These are phyloP conservation scores for Spongospora subterranea DNA, from an alignment of 208 protist genomes.

Conservation along the genomic window DNA sequence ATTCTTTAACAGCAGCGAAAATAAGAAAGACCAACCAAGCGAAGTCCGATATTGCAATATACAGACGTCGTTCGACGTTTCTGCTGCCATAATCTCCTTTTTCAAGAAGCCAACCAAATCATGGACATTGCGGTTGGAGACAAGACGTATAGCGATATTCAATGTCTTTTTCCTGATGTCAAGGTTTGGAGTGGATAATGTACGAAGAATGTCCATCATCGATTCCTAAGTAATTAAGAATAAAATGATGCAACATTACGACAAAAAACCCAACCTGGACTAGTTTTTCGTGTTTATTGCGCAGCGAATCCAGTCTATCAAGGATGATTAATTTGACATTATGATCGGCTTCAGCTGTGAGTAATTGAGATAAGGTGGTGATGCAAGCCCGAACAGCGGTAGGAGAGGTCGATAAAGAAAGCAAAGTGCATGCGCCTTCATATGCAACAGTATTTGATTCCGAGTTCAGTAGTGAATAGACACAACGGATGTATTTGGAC, in stretches of 20 bases:
- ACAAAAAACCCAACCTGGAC: neutral
- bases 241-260: neutral
- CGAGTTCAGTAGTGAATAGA: constrained; percentile 79
- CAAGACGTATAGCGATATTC: constrained; percentile 86
- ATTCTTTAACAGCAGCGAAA: neutral
- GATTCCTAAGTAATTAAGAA: constrained; percentile 44
- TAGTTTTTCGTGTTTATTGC: neutral
- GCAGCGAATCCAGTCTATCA: constrained; percentile 71
- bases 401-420: constrained; percentile 90
- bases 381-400: constrained; percentile 91
- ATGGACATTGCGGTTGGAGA: constrained; percentile 86
- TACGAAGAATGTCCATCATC: constrained; percentile 61
- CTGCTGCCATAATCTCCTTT: constrained; percentile 85
- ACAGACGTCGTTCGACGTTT: neutral
- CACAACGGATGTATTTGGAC: constrained; percentile 53
- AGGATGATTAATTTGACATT: constrained; percentile 97
- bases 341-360: constrained; percentile 87
- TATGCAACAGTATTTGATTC: constrained; percentile 89
- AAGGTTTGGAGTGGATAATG: constrained; percentile 76
- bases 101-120: constrained; percentile 89
- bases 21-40: neutral
- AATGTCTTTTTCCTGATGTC: constrained; percentile 92
- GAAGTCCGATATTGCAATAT: neutral
- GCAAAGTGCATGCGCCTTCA: constrained; percentile 90
- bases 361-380: constrained; percentile 56